These are phyloP conservation scores for Flaveria robusta DNA, from an alignment of 129 eudicot species.

Conservation along the genomic window DNA sequence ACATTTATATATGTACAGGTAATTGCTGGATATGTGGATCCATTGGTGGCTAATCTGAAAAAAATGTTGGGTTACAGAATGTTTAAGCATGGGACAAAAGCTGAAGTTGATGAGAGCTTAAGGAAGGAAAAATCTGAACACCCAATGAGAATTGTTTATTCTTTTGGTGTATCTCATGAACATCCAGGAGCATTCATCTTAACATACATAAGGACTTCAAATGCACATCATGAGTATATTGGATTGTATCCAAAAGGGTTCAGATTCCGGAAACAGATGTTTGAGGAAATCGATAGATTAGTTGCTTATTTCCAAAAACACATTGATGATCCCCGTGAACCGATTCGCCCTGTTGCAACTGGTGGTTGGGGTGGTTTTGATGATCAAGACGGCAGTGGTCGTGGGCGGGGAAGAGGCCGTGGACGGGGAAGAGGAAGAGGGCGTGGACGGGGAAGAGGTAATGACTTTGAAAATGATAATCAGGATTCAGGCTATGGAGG, in stretches of 20 bases:
- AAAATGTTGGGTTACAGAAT: conserved; percentile 79
- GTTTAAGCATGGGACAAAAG: conserved; percentile 76
- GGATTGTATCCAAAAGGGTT: conserved; percentile 91
- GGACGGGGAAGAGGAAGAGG: conserved; percentile 62
- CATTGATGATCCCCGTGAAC: conserved; percentile 85
- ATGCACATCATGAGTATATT: conserved; percentile 88
- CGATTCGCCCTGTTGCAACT: conserved; percentile 55
- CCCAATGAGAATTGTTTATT: conserved; percentile 75
- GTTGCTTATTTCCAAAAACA: conserved; percentile 84
- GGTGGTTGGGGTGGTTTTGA: conserved; percentile 72
- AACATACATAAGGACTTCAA: conserved; percentile 75
- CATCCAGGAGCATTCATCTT: conserved; percentile 87
- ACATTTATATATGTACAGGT: conserved; percentile 45
- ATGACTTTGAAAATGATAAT: conserved; percentile 31
- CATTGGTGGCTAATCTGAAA: conserved; percentile 73
- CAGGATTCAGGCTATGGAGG: conserved; percentile 56
- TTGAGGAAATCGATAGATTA: conserved; percentile 77
- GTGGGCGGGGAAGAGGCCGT: conserved; percentile 49
- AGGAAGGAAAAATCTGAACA: conserved; percentile 70
- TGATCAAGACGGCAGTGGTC: conserved; percentile 56
- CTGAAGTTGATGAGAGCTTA: conserved; percentile 81
- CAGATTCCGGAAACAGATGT: conserved; percentile 80
- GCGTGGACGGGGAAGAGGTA: conserved; percentile 51
- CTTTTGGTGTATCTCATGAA: conserved; percentile 88
- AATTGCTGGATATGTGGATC: conserved; percentile 78